Evolutionary conservation across 2,329 filamentous ascomycete genomes (phyloP).

Genomic region (Fusarium sp.): DNA sequence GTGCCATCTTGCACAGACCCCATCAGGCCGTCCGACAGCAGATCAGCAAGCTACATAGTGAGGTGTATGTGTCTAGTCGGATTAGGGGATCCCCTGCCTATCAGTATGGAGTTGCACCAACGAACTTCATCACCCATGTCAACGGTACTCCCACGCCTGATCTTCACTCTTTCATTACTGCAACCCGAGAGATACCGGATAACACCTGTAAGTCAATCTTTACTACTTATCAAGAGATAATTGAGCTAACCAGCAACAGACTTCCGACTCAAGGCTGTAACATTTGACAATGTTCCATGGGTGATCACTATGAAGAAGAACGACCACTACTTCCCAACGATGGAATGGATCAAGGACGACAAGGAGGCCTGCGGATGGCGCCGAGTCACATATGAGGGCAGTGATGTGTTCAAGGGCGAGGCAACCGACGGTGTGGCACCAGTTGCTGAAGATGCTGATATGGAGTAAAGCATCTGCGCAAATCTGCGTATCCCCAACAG

Average conservation of each 20-base stretch:
- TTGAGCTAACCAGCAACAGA: constrained; percentile 62
- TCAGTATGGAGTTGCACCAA: constrained; percentile 92
- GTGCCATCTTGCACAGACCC: constrained; percentile 90
- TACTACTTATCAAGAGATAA: not conserved
- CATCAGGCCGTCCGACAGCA: constrained; percentile 98
- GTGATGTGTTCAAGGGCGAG: constrained; percentile 66
- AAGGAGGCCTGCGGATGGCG: constrained; percentile 71
- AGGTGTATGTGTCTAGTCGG: constrained; percentile 93
- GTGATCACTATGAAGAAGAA: constrained; percentile 99
- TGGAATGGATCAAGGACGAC: constrained; percentile 75
- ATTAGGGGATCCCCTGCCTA: constrained; percentile 86
- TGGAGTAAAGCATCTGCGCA: constrained; percentile 52
- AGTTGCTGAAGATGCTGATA: constrained; percentile 58
- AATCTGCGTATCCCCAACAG: not conserved
- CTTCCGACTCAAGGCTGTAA: constrained; percentile 96
- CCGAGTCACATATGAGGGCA: constrained; percentile 71
- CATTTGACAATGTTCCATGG: constrained; percentile 98
- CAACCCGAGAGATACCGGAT: constrained; percentile 89
- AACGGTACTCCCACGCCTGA: constrained; percentile 89
- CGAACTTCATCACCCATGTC: constrained; percentile 97
- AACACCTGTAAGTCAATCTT: constrained; percentile 78
- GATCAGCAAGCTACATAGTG: constrained; percentile 94
- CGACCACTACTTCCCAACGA: constrained; percentile 89
- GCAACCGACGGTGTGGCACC: constrained; percentile 62
- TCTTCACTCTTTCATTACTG: constrained; percentile 81